Evolutionary conservation across 345 rosid species (phyloP).

Genomic region (Psidium friedrichsthalianum): DNA sequence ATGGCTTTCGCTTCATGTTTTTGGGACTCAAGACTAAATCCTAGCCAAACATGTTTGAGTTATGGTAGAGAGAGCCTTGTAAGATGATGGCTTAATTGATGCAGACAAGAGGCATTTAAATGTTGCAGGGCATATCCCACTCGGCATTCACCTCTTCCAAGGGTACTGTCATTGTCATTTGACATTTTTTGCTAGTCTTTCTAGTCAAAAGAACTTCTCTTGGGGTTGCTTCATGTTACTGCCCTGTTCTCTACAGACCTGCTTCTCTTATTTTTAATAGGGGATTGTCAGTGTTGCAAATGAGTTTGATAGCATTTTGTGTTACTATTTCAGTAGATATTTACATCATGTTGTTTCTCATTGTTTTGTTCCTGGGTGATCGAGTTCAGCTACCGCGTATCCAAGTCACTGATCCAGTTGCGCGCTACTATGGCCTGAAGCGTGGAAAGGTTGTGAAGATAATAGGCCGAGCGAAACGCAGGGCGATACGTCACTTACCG

Average conservation of each 20-base stretch:
- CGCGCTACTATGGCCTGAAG: constrained; percentile 22
- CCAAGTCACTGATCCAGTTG: constrained; percentile 22
- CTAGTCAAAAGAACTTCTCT: not conserved
- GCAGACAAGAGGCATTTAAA: not conserved
- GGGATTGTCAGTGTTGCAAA: too few relatives aligned
- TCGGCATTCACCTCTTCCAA: not conserved
- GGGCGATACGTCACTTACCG: constrained; percentile 24
- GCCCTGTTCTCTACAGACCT: not conserved
- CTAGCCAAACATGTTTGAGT: not conserved
- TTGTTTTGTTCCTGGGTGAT: not conserved
- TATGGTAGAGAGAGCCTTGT: not conserved
- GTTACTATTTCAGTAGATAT: not conserved
- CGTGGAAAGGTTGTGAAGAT: constrained; percentile 27
- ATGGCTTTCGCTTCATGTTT: not conserved
- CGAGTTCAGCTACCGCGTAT: constrained; percentile 16
- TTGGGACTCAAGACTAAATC: not conserved
- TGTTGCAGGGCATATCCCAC: not conserved
- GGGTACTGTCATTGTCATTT: not conserved
- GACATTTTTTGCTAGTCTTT: not conserved
- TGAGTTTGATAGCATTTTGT: not conserved
- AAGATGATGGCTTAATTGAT: not conserved
- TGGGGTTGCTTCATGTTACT: not conserved
- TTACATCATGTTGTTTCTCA: not conserved
- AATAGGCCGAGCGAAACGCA: constrained; percentile 26
- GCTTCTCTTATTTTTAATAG: not conserved